Conservation (phyloP, 257 asterid species). For the Fraxinus pennsylvanica region DNA sequence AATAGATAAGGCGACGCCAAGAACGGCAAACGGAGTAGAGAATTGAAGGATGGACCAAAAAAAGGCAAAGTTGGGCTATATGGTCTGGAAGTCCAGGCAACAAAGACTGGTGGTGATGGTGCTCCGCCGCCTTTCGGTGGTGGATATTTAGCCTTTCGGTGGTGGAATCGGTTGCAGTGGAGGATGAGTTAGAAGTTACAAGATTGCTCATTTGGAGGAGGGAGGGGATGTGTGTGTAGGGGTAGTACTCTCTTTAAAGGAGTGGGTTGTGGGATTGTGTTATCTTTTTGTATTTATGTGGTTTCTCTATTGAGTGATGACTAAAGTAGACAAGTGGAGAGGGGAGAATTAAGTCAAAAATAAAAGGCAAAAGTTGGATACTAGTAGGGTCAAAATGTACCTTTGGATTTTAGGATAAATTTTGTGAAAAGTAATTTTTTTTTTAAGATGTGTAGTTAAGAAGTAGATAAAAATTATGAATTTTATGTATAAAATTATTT, state of each 20-base stretch:
- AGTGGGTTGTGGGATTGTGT: neutral
- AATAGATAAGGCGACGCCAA: conserved; percentile 76
- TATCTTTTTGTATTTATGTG: neutral
- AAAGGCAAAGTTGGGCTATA: conserved; percentile 61
- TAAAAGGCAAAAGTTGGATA: conserved; percentile 70
- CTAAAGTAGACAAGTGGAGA: conserved; percentile 17
- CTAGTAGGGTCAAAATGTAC: conserved; percentile 4
- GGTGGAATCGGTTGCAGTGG: conserved; percentile 24
- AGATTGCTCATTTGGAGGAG: conserved; percentile 49
- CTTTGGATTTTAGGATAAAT: too few relatives aligned
- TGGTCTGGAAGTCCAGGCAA: conserved; percentile 77
- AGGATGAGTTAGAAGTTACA: conserved; percentile 13
- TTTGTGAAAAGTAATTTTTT: too few relatives aligned
- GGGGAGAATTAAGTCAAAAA: conserved; percentile 16
- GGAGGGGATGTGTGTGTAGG: neutral
- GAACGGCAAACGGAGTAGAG: conserved; percentile 64
- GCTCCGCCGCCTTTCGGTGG: conserved; percentile 28
- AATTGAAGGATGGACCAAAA: conserved; percentile 47
- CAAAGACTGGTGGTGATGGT: conserved; percentile 32
- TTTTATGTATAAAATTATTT: too few relatives aligned
- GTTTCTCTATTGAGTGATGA: neutral
- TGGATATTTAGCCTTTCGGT: conserved; percentile 31
- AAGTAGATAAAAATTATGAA: too few relatives aligned
- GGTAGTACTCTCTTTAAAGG: neutral
- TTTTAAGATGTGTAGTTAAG: too few relatives aligned